phyloP scores from a whole-genome alignment of 257 asterid genomes.

The Solanum sejunctum region DNA sequence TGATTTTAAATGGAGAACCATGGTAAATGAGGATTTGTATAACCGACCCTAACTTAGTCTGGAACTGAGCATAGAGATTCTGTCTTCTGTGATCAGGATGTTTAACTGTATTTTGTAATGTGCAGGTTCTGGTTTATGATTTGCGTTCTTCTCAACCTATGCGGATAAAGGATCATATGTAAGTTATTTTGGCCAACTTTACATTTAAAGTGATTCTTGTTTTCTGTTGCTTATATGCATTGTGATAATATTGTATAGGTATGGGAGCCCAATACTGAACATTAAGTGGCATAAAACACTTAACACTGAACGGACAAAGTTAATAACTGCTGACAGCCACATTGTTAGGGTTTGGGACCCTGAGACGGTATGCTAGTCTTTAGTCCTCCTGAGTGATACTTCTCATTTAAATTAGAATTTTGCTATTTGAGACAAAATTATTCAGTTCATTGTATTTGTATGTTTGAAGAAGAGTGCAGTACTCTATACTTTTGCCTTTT shows the following conservation, averaged over 20 bases:
- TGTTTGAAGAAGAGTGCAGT: neutral
- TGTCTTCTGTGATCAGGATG: neutral
- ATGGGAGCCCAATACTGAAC: constrained; percentile 76
- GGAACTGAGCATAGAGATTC: neutral
- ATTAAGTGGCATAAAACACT: constrained; percentile 91
- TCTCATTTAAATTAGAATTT: neutral
- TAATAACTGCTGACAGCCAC: constrained; percentile 78
- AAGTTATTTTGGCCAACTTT: constrained; percentile 21
- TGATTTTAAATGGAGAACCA: neutral
- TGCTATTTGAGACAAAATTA: neutral
- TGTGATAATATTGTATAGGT: constrained; percentile 37
- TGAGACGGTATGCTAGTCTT: constrained; percentile 46
- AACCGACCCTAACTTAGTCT: neutral
- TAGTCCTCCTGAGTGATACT: neutral
- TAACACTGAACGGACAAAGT: constrained; percentile 49
- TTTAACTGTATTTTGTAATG: constrained; percentile 1
- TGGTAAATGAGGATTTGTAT: neutral
- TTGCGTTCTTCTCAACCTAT: constrained; percentile 70
- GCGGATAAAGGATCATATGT: constrained; percentile 88
- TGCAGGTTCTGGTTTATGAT: constrained; percentile 77
- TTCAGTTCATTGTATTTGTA: neutral
- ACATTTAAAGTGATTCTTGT: neutral
- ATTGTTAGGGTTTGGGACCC: constrained; percentile 92
- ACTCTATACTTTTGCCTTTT: neutral
- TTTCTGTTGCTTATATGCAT: neutral